Conservation (phyloP, 2,329 filamentous ascomycete species). For the Cordyceps tenuipes region DNA sequence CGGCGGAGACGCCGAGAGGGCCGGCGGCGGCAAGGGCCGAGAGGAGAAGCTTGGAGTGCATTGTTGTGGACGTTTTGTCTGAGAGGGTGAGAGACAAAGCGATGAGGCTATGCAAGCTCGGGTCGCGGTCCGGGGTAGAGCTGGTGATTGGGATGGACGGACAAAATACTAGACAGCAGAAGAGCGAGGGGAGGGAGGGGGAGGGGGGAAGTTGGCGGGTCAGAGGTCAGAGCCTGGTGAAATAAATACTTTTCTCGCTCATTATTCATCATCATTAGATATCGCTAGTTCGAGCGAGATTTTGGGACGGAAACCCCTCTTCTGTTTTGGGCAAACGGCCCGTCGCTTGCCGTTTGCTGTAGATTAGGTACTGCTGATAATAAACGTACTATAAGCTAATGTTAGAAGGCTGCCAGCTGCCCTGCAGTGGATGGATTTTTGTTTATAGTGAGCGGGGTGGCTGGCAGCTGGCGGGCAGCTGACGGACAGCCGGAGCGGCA, state of each 20-base stretch:
- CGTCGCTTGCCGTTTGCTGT: slow-evolving; percentile 1
- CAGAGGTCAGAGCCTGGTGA: slow-evolving; percentile 1
- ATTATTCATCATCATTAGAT: not conserved
- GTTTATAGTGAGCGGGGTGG: not conserved
- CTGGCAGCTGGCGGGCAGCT: not conserved
- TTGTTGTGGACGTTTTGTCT: slow-evolving; percentile 15
- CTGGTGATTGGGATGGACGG: not conserved
- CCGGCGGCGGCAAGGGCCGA: slow-evolving; percentile 30
- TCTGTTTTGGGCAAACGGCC: not conserved
- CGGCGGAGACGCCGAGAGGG: slow-evolving; percentile 29
- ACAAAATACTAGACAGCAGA: not conserved
- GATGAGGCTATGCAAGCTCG: not conserved
- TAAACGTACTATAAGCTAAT: no score
- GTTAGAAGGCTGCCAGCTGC: no score
- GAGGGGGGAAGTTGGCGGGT: not conserved
- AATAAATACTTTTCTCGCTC: slow-evolving; percentile 5
- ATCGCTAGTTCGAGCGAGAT: not conserved
- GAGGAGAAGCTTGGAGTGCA: slow-evolving; percentile 34
- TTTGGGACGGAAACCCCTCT: not conserved
- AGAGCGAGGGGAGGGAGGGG: not conserved
- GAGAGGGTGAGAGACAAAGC: not conserved
- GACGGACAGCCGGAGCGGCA: not conserved
- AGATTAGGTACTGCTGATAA: no score
- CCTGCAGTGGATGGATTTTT: not conserved
- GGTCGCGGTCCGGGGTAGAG: not conserved